Evolutionary conservation across 2,329 filamentous ascomycete species (phyloP).

Genomic region (Colletotrichum horii): DNA sequence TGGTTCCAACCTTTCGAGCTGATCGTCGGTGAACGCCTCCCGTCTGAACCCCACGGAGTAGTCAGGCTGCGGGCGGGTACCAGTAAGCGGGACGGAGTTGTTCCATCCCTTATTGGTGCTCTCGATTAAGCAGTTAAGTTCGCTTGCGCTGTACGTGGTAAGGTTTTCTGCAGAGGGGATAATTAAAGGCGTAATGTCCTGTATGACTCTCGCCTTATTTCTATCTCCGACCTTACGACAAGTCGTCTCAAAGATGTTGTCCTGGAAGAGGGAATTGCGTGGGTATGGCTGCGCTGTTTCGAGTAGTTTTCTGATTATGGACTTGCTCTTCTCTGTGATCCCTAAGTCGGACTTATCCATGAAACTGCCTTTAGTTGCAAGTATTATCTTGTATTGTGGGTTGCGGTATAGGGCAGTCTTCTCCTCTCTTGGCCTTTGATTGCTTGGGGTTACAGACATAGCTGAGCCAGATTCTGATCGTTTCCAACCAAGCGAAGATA

Average conservation of each 20-base stretch:
- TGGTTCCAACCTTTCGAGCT: conserved; percentile 44
- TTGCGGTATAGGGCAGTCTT: conserved; percentile 42
- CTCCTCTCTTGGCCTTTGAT: conserved; percentile 41
- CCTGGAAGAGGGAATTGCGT: conserved; percentile 38
- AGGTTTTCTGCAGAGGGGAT: conserved; percentile 44
- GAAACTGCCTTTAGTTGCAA: conserved; percentile 44
- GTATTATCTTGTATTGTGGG: conserved; percentile 38
- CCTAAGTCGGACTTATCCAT: conserved; percentile 37
- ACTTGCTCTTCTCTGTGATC: conserved; percentile 33
- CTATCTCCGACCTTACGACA: conserved; percentile 33
- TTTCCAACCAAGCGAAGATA: not conserved
- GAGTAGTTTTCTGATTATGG: conserved; percentile 17
- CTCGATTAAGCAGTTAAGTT: conserved; percentile 39
- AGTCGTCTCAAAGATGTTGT: conserved; percentile 39
- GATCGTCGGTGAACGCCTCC: conserved; percentile 35
- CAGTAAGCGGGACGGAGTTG: conserved; percentile 39
- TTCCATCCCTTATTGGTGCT: conserved; percentile 48
- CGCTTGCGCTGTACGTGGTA: conserved; percentile 26
- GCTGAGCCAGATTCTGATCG: not conserved
- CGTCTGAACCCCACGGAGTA: conserved; percentile 46
- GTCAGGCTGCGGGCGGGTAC: conserved; percentile 45
- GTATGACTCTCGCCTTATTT: conserved; percentile 43
- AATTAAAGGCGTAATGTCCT: conserved; percentile 40
- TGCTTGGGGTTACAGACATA: conserved; percentile 33
- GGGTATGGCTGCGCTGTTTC: conserved; percentile 33